Base-by-base conservation (phyloP, 306 rosid genomes). In the Sindora glabra region DNA sequence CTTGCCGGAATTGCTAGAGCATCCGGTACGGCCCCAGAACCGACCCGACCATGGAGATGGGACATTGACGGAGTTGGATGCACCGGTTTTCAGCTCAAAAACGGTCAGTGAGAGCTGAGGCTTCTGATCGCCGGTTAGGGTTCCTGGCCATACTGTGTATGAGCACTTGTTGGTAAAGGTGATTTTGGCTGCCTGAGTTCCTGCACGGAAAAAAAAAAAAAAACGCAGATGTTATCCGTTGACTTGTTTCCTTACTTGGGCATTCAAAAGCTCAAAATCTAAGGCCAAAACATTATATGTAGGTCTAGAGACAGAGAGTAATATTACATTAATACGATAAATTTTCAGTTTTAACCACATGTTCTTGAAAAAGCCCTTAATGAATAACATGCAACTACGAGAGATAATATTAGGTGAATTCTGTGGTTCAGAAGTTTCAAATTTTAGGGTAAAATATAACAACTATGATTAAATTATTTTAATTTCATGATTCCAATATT, bases 21-120 rank as follows among this genome's bases (percentile, higher is more conserved):
- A 87, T 0, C 40, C 64, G 0, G 92, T 69, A 4, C 89, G 70
- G 0, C 59, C 89, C 86, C 89, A 87, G 21, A 87, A 75, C 5
- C 83, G 45, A 10, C 95, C 95, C 0, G 83, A 76, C 91, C 92
- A 87, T 14, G 82, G 80, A 3, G 77, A 46, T 0, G 81, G 83
- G 11, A 67, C 61, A 34, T 53, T 21, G 0, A 80, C 5, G 0
- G 79, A 5, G 19, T 2, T 22, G 4, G 71, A 36, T 1, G 75
- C 76, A n/a, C 83, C 73, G 1, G 39, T 0, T 1, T 1, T 21
- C 16, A 87, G 25, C 55, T 72, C 69, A 21, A 87, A 81, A 15
- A 89, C 92, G 0, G 92, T 84, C 16, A 46, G 3, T 51, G 86
- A 56, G 5, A 79, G n/a, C 9, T 82, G 89, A 0, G 84, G 73